Percentiles rank a stretch among this genome's conserved stretches.
Evolutionary conservation across 495 filamentous ascomycete genomes (phyloP).

Genomic region (Neurospora sp.): DNA sequence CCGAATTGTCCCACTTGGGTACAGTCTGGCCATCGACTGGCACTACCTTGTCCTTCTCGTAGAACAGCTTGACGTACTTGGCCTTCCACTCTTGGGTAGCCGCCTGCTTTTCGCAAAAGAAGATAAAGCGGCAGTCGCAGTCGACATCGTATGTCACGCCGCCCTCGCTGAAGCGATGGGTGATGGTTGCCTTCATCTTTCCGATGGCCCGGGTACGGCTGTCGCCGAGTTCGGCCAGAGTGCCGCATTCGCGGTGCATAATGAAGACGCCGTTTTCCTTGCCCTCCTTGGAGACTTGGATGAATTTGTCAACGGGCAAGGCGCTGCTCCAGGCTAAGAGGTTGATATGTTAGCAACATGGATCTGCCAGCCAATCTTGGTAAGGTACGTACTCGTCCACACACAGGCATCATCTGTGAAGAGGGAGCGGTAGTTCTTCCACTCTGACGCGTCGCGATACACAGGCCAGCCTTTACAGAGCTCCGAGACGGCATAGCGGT

Average conservation of each 20-base stretch:
- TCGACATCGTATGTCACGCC: conserved; percentile 47
- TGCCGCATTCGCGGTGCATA: conserved; percentile 56
- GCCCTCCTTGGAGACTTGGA: conserved; percentile 47
- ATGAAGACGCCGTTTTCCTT: conserved; percentile 55
- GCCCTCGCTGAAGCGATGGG: conserved; percentile 46
- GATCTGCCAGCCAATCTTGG: background rate
- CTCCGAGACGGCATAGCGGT: conserved; percentile 47
- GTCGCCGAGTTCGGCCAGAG: conserved; percentile 46
- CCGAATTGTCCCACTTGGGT: conserved; percentile 37
- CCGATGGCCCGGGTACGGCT: conserved; percentile 45
- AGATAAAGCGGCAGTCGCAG: conserved; percentile 53
- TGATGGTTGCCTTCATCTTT: conserved; percentile 64
- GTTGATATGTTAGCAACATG: background rate
- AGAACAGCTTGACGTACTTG: conserved; percentile 52
- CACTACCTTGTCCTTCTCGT: conserved; percentile 60
- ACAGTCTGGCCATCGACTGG: conserved; percentile 42
- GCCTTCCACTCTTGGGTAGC: conserved; percentile 42
- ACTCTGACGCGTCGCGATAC: conserved; percentile 56
- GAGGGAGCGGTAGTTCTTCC: conserved; percentile 53
- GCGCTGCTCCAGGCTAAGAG: conserved; percentile 45
- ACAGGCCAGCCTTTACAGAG: conserved; percentile 60
- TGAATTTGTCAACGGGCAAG: conserved; percentile 45
- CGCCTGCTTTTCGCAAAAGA: conserved; percentile 44
- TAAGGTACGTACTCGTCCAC: conserved; percentile 41
- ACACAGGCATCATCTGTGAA: conserved; percentile 49